Evolutionary conservation across 768 basidiomycete species (phyloP).

Genomic region (Pleurotus cornucopiae): DNA sequence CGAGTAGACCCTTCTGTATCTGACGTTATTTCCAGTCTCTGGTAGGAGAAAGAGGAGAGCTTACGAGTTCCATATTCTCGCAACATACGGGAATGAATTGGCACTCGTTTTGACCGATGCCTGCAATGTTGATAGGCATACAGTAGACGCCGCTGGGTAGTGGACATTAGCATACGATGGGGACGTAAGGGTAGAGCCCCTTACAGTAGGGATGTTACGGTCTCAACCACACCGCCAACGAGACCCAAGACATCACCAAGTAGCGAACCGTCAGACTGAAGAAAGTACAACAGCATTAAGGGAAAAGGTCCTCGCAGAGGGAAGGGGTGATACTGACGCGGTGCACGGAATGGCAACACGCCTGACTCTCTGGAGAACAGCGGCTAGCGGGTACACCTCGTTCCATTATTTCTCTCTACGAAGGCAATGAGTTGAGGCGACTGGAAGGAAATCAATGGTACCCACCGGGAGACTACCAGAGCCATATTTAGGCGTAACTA

Average conservation of each 20-base stretch:
- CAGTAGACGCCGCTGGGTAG: not conserved
- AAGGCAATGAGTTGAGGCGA: not conserved
- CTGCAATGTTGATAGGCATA: constrained; percentile 1
- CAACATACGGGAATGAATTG: not conserved
- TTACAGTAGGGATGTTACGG: not conserved
- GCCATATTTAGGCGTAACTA: not conserved
- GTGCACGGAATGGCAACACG: not conserved
- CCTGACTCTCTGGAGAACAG: not conserved
- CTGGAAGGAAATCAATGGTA: not conserved
- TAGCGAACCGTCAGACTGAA: constrained; percentile 2
- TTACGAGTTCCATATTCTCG: constrained; percentile 2
- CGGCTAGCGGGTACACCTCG: not conserved
- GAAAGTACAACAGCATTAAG: not conserved
- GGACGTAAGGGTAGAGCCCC: not conserved
- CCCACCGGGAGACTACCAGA: not conserved
- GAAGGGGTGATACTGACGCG: not conserved
- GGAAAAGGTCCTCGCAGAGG: not conserved
- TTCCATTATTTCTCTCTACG: constrained; percentile 1
- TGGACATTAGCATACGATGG: not conserved
- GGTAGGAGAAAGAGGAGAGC: not conserved
- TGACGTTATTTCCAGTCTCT: too few species aligned
- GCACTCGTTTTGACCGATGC: constrained; percentile 3
- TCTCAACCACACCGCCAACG: not conserved
- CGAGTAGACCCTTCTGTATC: not conserved
- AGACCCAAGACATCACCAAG: not conserved